These are phyloP conservation scores for Monilinia polystroma DNA, from an alignment of 2,329 filamentous ascomycete species.

Conservation along the genomic window DNA sequence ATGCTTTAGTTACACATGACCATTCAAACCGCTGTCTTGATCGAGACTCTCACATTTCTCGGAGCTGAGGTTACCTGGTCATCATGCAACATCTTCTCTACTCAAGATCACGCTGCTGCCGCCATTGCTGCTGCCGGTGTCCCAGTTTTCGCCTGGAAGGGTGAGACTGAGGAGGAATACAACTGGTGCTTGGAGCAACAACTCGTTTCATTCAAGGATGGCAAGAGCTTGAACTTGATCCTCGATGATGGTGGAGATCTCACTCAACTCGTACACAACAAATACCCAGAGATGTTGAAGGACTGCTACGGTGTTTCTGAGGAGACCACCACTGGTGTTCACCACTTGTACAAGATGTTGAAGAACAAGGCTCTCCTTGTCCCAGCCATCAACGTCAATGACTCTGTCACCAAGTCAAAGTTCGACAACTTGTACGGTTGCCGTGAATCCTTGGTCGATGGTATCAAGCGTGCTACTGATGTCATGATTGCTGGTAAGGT, in stretches of 20 bases:
- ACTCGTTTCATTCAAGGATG: constrained; percentile 93
- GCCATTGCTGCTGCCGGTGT: constrained; percentile 82
- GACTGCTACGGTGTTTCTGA: constrained; percentile 98
- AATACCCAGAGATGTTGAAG: constrained; percentile 98
- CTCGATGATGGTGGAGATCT: constrained; percentile 98
- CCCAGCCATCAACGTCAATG: constrained; percentile 98
- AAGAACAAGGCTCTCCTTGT: constrained; percentile 87
- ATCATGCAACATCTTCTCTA: constrained; percentile 99
- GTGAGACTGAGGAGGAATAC: constrained; percentile 99
- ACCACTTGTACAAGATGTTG: constrained; percentile 98
- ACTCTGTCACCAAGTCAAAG: constrained; percentile 99
- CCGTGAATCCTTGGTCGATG: constrained; percentile 97
- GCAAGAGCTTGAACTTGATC: constrained; percentile 96
- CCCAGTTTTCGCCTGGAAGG: constrained; percentile 76
- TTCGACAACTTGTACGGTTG: constrained; percentile 99
- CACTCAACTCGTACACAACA: constrained; percentile 92
- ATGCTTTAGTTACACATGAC: constrained; percentile 53
- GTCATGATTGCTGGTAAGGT: constrained; percentile 99
- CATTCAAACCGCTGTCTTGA: constrained; percentile 98
- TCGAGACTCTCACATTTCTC: constrained; percentile 92
- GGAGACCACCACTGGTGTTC: constrained; percentile 99
- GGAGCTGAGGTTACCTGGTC: constrained; percentile 99
- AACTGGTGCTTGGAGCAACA: constrained; percentile 99
- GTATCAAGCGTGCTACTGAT: constrained; percentile 99
- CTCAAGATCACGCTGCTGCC: constrained; percentile 94